A percentile compares a stretch with the other conserved stretches of the same genome.
Conservation (phyloP, 345 rosid species). For the Acer negundo region DNA sequence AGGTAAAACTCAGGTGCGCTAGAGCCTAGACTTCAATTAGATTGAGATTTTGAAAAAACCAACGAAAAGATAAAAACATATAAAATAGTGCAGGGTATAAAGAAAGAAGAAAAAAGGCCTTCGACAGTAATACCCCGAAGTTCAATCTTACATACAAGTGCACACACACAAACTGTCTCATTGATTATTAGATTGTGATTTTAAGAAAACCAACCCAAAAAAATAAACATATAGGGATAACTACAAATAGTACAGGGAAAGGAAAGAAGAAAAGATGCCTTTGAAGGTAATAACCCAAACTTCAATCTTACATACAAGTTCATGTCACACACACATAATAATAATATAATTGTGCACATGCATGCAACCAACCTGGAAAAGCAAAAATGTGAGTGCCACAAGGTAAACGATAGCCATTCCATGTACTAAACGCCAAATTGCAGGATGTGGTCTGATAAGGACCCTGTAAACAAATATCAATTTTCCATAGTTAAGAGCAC, state of each 20-base stretch:
- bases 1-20: no score
- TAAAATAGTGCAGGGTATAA: no score
- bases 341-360: background rate
- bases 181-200: background rate
- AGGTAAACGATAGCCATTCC: constrained; percentile 97
- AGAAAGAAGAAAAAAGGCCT: no score
- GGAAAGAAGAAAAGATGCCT: background rate
- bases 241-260: background rate
- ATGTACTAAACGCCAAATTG: constrained; percentile 97
- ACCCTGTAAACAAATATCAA: constrained; percentile 48
- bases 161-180: background rate
- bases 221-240: background rate
- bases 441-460: constrained; percentile 97
- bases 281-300: background rate
- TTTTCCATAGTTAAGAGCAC: constrained; percentile 1
- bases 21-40: no score
- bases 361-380: constrained; percentile 77
- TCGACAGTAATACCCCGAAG: no score
- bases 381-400: constrained; percentile 89
- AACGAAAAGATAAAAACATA: no score
- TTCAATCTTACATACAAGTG: no score
- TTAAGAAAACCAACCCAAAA: background rate
- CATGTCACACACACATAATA: no score
- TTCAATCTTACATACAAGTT: constrained; percentile 8
- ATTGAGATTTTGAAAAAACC: no score